Base-by-base conservation (phyloP, 257 asterid genomes). In the Nyctanthes arbortristis region DNA sequence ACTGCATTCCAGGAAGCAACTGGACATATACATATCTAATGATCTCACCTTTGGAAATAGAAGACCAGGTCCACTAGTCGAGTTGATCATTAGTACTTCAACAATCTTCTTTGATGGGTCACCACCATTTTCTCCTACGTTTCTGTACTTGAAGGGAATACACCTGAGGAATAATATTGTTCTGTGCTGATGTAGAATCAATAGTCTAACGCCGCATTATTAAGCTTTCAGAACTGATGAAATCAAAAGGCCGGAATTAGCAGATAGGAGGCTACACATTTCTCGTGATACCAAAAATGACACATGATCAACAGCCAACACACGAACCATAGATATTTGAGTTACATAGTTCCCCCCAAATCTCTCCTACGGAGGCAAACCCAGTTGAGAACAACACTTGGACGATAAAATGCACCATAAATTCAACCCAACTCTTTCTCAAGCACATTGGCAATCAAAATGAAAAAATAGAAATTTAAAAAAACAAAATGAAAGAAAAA, bases 51-150 rank as follows among this genome's bases (percentile, higher is more conserved):
- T 92, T 4, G 98, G 98, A 76, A 92, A 92, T 14, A 92, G 85
- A 72, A 92, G 98, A 73, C 98, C 98, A 75, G 96, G 96, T 56
- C 98, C 98, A 67, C 98, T 88, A 67, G 85, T 82, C 75, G 98
- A 92, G 77, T 81, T 92, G 81, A 92, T 92, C 98, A 92, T 92
- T 61, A 92, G 79, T 28, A 92, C 98, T 77, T 89, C 94, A 61
- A 89, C 74, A 47, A 73, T 76, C 76, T 81, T 82, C 72, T 78
- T 73, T 18, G 88, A 58, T n/a, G 70, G 1, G 45, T 76, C 89
- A 72, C 75, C 83, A 4, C 79, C 87, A 70, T 83, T 73, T 70
- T 78, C 81, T 66, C 81, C 89, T 11, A 66, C 69, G 47, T 71
- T 49, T 71, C 75, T 79, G 43, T 76, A 84, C 81, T 64, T 89